Base-by-base conservation (phyloP, 2,329 filamentous ascomycete genomes). In the Xylariaceae sp. region DNA sequence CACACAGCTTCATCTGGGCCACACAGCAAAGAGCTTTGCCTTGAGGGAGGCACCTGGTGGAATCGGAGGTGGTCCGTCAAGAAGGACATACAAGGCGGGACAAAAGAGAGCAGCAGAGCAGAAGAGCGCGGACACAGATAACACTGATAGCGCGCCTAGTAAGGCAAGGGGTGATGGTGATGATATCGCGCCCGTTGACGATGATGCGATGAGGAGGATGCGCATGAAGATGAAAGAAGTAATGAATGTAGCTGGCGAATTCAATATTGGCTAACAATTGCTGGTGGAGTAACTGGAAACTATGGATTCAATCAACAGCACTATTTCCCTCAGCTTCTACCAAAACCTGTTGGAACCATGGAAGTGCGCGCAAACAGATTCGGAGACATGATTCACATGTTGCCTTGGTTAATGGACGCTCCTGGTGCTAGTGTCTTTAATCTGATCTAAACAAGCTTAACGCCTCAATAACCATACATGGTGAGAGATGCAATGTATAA, bases 21-120 rank as follows among this genome's bases (percentile, higher is more conserved):
- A 99, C 77, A 77, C 94, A 60, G 93, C 93, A 6, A 99, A 99
- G 78, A 91, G 89, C 21, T 99, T 96, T 69, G 94, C 87, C 1
- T 75, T 99, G 61, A 82, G 95, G 59, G 94, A 99, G 71, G 86
- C 91, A 26, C 94, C 94, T 0, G 88, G 89, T 4, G 88, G 89
- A 43, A 95, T 99, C 49, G 86, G 86, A 27, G 79, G 78, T 2
- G 81, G 81, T 70, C 82, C 73, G 61, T 80, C 68, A 67, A 75
- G 64, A 72, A 74, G 73, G 16, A 69, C 70, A 47, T 66, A 66
- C 56, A 75, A 74, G 62, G 63, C 66, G 39, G 70, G 72, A 39
- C 66, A 69, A 30, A 68, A 67, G 51, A 74, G 70, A 58, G 65
- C 30, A 6, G 59, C 59, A 29, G 60, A 57, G 5, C 70, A 69